Evolutionary conservation across 2,329 filamentous ascomycete species (phyloP), one percentile per base, ranked within the genome.

Genomic region (Plectosphaerella sp.): DNA sequence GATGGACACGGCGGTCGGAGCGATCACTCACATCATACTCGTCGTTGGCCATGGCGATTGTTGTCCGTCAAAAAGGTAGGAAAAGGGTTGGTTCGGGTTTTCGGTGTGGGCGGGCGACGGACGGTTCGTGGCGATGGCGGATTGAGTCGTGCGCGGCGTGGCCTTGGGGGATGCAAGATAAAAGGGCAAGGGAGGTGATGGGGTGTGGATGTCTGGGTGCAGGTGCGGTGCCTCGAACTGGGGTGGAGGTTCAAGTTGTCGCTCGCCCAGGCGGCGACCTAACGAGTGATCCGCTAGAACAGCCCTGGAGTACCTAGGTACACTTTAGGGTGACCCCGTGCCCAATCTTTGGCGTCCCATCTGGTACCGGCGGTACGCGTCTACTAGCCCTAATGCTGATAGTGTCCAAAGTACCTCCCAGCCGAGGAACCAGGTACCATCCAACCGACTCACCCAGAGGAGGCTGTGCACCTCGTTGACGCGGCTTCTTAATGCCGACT

Each of bases 11-110:
- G 41, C 45, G 33, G 45, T n/a, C 37, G 37, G 42, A 33, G 22
- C 53, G 45, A 48, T 39, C 28, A 36, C 91, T 82, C 79, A 97
- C 93, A 87, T 99, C 94, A 80, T 99, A 99, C 82, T 99, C 94
- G 84, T 99, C 94, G 87, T 97, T 99, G 70, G 93, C 94, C 94
- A 97, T 99, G 75, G 65, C 80, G 78, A 39, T 72, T 67, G 67
- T 62, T 57, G 55, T 56, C 18, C 41, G 60, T 57, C 55, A 56
- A 57, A 59, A 43, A n/a, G 41, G 5, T 10, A n/a, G 15, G 16
- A 48, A 36, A 22, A 55, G 56, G 59, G 52, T 58, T 58, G 56
- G 54, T 57, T 58, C 51, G 52, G 57, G 47, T 54, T 28, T 22
- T 49, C 56, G 63, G 62, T 60, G 59, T 52, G 28, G 41, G 16